Evolutionary conservation across 2,329 filamentous ascomycete genomes (phyloP).

Genomic region (Cordyceps cateniannulata): DNA sequence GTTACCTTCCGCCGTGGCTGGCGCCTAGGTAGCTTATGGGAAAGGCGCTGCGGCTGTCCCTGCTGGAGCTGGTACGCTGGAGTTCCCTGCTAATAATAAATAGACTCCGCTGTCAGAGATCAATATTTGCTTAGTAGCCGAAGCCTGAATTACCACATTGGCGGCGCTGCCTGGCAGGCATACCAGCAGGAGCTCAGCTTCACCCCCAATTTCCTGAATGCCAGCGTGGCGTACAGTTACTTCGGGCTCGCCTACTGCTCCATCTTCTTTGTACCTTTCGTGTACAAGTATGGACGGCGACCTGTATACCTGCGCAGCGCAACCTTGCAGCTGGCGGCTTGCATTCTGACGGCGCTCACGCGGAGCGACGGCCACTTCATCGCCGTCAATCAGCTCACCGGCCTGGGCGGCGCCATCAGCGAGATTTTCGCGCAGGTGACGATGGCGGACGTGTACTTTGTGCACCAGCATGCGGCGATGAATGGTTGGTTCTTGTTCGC

Average conservation of each 20-base stretch:
- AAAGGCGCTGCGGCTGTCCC: too few species aligned
- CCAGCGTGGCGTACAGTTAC: slow-evolving; percentile 22
- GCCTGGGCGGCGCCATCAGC: slow-evolving; percentile 31
- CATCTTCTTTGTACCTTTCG: slow-evolving; percentile 28
- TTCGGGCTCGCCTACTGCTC: slow-evolving; percentile 28
- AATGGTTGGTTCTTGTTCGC: slow-evolving; percentile 24
- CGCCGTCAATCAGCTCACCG: slow-evolving; percentile 19
- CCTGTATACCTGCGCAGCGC: slow-evolving; percentile 23
- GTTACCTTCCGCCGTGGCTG: too few species aligned
- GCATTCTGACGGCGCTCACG: slow-evolving; percentile 16
- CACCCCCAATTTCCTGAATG: slow-evolving; percentile 20
- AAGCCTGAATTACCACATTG: slow-evolving; percentile 52
- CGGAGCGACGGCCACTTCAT: slow-evolving; percentile 16
- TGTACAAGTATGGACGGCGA: slow-evolving; percentile 29
- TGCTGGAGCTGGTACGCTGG: too few species aligned
- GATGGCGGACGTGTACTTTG: slow-evolving; percentile 26
- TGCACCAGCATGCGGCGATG: slow-evolving; percentile 24
- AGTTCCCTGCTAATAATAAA: too few species aligned
- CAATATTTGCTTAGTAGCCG: too few species aligned
- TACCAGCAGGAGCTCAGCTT: slow-evolving; percentile 21
- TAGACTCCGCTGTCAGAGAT: too few species aligned
- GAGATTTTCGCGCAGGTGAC: slow-evolving; percentile 33
- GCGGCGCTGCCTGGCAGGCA: slow-evolving; percentile 5
- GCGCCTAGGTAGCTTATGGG: too few species aligned
- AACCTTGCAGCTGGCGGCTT: slow-evolving; percentile 15